A percentile compares a stretch with the other conserved stretches of the same genome.
Conservation (phyloP, 768 basidiomycete genomes). For the Lactarius trivialis region DNA sequence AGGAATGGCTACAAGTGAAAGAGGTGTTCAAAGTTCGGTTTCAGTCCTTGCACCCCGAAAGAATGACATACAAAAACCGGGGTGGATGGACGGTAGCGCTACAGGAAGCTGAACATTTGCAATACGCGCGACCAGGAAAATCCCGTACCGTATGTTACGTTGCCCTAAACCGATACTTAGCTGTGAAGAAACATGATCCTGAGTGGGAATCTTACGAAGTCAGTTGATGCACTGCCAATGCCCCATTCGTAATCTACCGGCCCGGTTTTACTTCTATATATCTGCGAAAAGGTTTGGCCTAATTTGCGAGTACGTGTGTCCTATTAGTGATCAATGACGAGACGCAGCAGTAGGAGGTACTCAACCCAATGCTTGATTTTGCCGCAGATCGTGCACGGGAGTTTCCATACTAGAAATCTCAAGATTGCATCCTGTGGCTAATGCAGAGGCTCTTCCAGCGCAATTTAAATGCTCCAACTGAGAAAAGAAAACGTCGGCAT, state of each 20-base stretch:
- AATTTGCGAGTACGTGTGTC: neutral
- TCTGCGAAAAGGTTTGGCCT: constrained; percentile 62
- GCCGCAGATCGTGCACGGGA: constrained; percentile 50
- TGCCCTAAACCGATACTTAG: constrained; percentile 42
- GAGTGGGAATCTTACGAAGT: constrained; percentile 53
- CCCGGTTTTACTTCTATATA: constrained; percentile 56
- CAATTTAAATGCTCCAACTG: constrained; percentile 2
- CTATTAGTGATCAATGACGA: neutral
- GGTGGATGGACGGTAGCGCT: constrained; percentile 66
- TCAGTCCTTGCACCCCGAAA: neutral
- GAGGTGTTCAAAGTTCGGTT: neutral
- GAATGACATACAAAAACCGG: constrained; percentile 49
- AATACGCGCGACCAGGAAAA: neutral
- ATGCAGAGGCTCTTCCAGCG: constrained; percentile 49
- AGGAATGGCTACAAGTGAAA: constrained; percentile 56
- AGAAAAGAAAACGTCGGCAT: neutral
- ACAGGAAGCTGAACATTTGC: neutral
- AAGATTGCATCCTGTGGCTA: constrained; percentile 58
- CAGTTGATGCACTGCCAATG: constrained; percentile 67
- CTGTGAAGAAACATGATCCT: neutral
- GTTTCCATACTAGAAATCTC: constrained; percentile 33
- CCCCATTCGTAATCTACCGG: constrained; percentile 60
- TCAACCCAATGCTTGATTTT: constrained; percentile 59
- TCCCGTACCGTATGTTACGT: constrained; percentile 61
- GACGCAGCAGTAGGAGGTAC: neutral